Evolutionary conservation across 495 filamentous ascomycete genomes (phyloP).

Genomic region (Extremus antarcticus): DNA sequence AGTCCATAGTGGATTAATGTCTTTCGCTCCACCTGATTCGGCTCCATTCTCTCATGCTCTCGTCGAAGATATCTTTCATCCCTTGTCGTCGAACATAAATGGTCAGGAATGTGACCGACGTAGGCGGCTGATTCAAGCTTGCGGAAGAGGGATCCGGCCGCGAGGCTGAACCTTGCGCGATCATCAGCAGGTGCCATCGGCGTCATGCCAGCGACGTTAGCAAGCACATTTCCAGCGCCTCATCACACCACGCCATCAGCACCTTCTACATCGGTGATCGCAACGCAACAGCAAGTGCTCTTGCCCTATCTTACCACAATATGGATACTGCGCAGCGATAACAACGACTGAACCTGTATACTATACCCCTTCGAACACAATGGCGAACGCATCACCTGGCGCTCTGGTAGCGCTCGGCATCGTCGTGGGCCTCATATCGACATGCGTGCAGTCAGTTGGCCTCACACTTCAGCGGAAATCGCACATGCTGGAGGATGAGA

Average conservation of each 20-base stretch:
- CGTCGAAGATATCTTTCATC: too few species aligned
- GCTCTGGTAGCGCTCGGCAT: conserved; percentile 52
- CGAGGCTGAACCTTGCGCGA: not conserved
- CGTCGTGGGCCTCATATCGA: conserved; percentile 82
- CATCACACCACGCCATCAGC: not conserved
- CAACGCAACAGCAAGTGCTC: not conserved
- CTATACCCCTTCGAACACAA: not conserved
- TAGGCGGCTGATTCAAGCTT: too few species aligned
- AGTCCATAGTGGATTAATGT: not conserved
- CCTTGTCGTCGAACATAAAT: too few species aligned
- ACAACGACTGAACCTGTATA: not conserved
- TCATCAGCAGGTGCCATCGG: too few species aligned
- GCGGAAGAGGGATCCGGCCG: too few species aligned
- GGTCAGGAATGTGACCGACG: too few species aligned
- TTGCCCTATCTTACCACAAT: not conserved
- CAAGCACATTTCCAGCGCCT: not conserved
- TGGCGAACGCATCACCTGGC: conserved; percentile 9
- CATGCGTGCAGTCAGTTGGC: conserved; percentile 86
- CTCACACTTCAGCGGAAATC: conserved; percentile 98
- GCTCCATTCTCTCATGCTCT: too few species aligned
- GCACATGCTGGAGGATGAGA: conserved; percentile 94
- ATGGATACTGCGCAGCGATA: not conserved
- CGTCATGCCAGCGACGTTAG: too few species aligned
- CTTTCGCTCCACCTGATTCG: not conserved
- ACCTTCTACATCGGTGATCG: not conserved